Conservation (phyloP, 2,329 filamentous ascomycete genomes). For the Pochonia chlamydosporia region DNA sequence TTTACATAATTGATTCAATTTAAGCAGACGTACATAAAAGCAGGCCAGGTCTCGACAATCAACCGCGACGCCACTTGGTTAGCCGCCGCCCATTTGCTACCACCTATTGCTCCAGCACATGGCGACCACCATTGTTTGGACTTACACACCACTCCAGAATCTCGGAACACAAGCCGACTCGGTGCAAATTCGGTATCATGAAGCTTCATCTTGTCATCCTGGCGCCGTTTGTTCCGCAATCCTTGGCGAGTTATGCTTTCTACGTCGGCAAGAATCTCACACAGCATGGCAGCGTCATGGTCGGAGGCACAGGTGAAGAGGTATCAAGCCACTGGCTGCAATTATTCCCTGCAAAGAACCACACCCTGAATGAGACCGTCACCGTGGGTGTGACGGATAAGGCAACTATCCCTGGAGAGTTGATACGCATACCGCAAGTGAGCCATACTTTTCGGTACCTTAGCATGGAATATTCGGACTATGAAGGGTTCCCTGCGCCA, state of each 20-base stretch:
- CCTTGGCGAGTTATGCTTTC: conserved; percentile 39
- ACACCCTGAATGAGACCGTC: conserved; percentile 34
- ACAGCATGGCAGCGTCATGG: conserved; percentile 32
- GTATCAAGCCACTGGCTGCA: conserved; percentile 42
- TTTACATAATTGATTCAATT: too few relatives aligned
- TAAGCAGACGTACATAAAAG: too few relatives aligned
- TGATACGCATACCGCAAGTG: conserved; percentile 19
- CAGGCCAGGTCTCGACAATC: too few relatives aligned
- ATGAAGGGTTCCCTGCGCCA: conserved; percentile 35
- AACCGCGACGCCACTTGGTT: too few relatives aligned
- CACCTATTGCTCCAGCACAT: too few relatives aligned
- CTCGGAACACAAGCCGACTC: neutral
- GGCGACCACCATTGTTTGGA: neutral
- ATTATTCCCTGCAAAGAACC: conserved; percentile 34
- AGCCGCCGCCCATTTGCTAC: too few relatives aligned
- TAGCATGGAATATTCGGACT: conserved; percentile 29
- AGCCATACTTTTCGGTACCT: conserved; percentile 19
- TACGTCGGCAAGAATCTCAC: conserved; percentile 41
- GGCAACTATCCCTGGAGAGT: conserved; percentile 27
- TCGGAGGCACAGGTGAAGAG: conserved; percentile 41
- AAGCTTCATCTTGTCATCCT: neutral
- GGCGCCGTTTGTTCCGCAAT: conserved; percentile 10
- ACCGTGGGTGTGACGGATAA: conserved; percentile 34
- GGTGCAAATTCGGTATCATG: neutral
- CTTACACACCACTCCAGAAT: neutral